A percentile compares a stretch with the other conserved stretches of the same genome.
These are phyloP conservation scores for Hericium alpestre DNA, from an alignment of 768 basidiomycete species.

Conservation along the genomic window DNA sequence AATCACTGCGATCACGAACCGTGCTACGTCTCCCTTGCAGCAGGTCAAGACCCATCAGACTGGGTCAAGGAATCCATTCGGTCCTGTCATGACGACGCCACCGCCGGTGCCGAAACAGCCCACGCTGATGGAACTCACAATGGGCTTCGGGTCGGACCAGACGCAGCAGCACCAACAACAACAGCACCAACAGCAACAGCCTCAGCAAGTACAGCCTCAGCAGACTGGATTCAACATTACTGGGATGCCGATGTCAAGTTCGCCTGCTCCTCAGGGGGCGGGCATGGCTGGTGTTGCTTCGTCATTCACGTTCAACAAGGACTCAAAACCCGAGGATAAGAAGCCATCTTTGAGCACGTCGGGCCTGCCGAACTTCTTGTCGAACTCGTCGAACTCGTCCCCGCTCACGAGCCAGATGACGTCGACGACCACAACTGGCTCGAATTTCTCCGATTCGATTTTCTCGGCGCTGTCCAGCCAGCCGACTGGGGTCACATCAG, in stretches of 20 bases:
- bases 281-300: constrained; percentile 65
- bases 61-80: constrained; percentile 93
- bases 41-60: constrained; percentile 82
- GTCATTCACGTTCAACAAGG: constrained; percentile 46
- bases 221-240: constrained; percentile 6
- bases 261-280: constrained; percentile 16
- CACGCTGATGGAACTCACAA: constrained; percentile 71
- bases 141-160: constrained; percentile 27
- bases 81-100: constrained; percentile 43
- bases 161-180: constrained; percentile 6
- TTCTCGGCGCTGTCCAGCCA: constrained; percentile 42
- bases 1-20: constrained; percentile 28
- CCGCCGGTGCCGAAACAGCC: constrained; percentile 68
- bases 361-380: not conserved
- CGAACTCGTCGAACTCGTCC: not conserved
- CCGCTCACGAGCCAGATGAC: constrained; percentile 9
- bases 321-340: constrained; percentile 16
- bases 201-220: not conserved
- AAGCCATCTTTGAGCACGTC: constrained; percentile 9
- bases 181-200: not conserved
- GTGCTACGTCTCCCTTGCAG: constrained; percentile 38
- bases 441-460: constrained; percentile 35
- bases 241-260: not conserved
- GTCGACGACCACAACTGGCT: constrained; percentile 28
- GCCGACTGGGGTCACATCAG: constrained; percentile 35